Base-by-base conservation (phyloP, 164 flowering plant genomes). In the Umbellularia californica region DNA sequence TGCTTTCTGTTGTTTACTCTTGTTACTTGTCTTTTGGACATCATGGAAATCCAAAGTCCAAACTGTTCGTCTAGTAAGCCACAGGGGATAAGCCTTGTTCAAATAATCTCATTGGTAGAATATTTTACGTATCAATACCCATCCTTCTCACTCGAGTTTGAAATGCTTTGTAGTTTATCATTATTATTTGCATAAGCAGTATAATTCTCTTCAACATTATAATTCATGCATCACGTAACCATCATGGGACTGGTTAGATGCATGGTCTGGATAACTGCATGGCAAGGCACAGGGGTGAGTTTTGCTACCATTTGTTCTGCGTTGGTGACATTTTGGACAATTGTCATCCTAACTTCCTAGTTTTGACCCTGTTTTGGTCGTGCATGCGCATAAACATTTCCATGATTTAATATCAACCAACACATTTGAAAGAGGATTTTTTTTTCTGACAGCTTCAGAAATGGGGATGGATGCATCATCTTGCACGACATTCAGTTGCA, bases 391-490 rank as follows among this genome's bases (percentile, higher is more conserved):
- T 55, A 41, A 41, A 41, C 14, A 13, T 65, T 65, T 28, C 2
- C 71, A 69, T 27, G 35, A 3, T 22, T 25, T 67, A 67, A 68
- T 52, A 1, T 68, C 65, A 68, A 68, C 20, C 33, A 50, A 58
- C 19, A 33, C 22, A 62, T 51, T 3, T 71, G 25, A 82, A 65
- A 64, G 1, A 24, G 65, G 25, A 51, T 58, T 22, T 74, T 23
- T 75, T 81, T 66, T 72, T 35, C 35, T 69, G 76, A 79, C 76
- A 93, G 99, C 94, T 95, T 50, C 83, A 76, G 15, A 87, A 90
- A 58, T 95, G 98, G 98, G 99, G 99, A 55, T 95, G 99, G 99
- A 92, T 95, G 88, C 99, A 93, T 79, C 99, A 93, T 86, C 92
- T 95, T 79, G 97, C 99, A 41, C 91, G 99, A 11, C 99, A 95